Conservation (phyloP, 371 early-diverging fungal genomes). For the Lichtheimia ramosa region DNA sequence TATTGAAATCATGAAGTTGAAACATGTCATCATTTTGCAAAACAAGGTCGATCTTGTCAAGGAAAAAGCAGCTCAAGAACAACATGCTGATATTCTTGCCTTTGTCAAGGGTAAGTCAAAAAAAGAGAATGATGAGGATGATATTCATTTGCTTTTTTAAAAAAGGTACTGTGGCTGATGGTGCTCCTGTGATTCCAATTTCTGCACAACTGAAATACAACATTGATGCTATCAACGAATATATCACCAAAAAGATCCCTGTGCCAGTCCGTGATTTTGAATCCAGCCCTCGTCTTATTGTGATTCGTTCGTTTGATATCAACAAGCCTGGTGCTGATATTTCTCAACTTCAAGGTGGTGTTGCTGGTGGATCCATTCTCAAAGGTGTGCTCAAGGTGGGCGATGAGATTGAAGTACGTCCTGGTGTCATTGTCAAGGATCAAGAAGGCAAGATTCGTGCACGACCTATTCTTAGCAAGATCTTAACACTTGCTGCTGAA, state of each 20-base stretch:
- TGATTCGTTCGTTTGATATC: conserved; percentile 99
- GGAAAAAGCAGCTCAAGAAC: conserved; percentile 93
- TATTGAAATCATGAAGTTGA: conserved; percentile 99
- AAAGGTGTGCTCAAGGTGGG: conserved; percentile 95
- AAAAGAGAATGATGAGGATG: background rate
- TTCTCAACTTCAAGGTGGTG: conserved; percentile 97
- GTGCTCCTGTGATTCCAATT: conserved; percentile 98
- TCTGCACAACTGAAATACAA: conserved; percentile 99
- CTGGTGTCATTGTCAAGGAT: conserved; percentile 97
- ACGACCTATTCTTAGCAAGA: conserved; percentile 92
- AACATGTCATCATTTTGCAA: conserved; percentile 99
- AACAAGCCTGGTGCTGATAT: conserved; percentile 99
- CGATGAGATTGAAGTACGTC: conserved; percentile 99
- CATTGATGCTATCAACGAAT: conserved; percentile 99
- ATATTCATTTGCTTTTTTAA: background rate
- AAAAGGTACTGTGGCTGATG: conserved; percentile 87
- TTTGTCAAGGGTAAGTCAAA: conserved; percentile 82
- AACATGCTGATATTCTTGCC: conserved; percentile 92
- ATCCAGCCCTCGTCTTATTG: conserved; percentile 93
- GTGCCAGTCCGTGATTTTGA: conserved; percentile 95
- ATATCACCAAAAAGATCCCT: conserved; percentile 98
- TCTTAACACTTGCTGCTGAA: conserved; percentile 95
- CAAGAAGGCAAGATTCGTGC: conserved; percentile 87
- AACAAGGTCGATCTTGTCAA: conserved; percentile 99
- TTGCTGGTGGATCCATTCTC: conserved; percentile 99